phyloP scores from a whole-genome alignment of 2,329 filamentous ascomycete genomes.

The Alternaria gaisen region DNA sequence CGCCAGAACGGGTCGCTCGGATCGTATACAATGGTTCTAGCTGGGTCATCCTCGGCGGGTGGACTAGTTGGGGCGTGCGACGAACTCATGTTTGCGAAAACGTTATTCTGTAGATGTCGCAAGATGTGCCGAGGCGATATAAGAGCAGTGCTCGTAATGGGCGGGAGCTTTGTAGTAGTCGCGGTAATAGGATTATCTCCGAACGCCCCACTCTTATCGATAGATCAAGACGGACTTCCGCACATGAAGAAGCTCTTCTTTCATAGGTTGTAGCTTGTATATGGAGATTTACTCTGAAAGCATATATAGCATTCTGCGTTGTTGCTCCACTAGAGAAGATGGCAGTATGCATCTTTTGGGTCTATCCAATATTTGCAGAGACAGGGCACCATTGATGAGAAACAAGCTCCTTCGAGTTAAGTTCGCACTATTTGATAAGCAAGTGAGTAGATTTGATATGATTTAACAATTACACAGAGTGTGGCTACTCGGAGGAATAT shows the following conservation, averaged over 20 bases:
- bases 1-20: constrained; percentile 47
- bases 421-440: not conserved
- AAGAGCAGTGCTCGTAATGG: constrained; percentile 10
- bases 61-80: constrained; percentile 33
- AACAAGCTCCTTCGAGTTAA: not conserved
- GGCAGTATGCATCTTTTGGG: not conserved
- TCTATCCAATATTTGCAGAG: not conserved
- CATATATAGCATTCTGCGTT: not conserved
- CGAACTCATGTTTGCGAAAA: constrained; percentile 35
- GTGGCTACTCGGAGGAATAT: not conserved
- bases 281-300: not conserved
- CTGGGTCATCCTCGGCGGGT: constrained; percentile 37
- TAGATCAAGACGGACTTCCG: constrained; percentile 2
- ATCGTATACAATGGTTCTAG: constrained; percentile 42
- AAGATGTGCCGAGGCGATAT: constrained; percentile 16
- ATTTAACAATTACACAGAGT: not conserved
- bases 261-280: not conserved
- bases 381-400: not conserved
- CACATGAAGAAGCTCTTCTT: not conserved
- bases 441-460: not conserved
- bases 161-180: constrained; percentile 15
- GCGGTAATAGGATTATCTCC: constrained; percentile 18
- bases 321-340: not conserved
- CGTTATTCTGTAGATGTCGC: constrained; percentile 3
- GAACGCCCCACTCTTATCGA: constrained; percentile 19